Base-by-base conservation (phyloP, 2,329 filamentous ascomycete genomes). In the Fusarium sp. region DNA sequence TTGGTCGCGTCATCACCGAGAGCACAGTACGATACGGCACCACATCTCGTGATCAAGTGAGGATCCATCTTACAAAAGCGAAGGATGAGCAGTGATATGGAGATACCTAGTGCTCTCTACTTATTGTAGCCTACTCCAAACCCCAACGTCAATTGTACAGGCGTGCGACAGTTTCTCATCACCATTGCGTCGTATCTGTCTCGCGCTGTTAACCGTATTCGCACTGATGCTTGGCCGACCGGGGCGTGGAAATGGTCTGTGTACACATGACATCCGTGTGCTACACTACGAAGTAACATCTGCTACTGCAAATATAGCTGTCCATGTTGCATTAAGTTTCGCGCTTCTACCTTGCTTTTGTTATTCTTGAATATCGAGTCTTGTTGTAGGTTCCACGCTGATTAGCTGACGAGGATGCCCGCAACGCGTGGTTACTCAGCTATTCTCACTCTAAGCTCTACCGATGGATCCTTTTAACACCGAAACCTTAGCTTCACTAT, bases 1-100 rank as follows among this genome's bases (percentile, higher is more conserved):
- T 43, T 52, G 48, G 58, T 73, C 58, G 56, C 57, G 67, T 70
- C 68, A 72, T 73, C 58, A 51, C 39, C 26, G 42, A 47, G n/a
- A 5, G 34, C 17, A 36, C 34, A 36, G 17, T n/a, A 36, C 20
- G 26, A 28, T 23, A 44, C 28, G 26, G 32, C 40, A 32, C n/a
- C 17, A n/a, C 17, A 45, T 32, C 36, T 24, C 19, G 54, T 51
- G 48, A 28, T 34, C 23, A 38, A 60, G 28, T 20, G 34, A 45
- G 46, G 24, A 21, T 54, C 12, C 21, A 55, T 49, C 34, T 32
- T 59, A 32, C 46, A 14, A 59, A 59, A n/a, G 10, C 32, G 9
- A 12, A 21, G 17, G 24, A 19, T 36, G 24, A 40, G 26, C 20
- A 50, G 23, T 34, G 26, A 6, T 15, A 14, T 40, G 20, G 9